Conservation (phyloP, 768 basidiomycete species). For the Leccinum ochraceum region DNA sequence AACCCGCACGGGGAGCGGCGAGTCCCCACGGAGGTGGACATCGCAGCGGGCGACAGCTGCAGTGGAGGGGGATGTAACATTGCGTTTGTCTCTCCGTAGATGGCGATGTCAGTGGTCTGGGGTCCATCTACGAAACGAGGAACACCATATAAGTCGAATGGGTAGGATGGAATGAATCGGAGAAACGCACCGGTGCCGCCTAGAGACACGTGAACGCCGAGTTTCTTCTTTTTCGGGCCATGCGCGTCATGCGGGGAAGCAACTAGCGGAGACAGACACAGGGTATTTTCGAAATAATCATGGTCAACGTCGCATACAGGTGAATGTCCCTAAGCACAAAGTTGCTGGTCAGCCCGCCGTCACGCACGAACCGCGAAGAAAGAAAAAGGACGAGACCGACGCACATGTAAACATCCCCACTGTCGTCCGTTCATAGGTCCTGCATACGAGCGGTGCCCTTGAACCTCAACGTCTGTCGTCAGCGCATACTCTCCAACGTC, state of each 20-base stretch:
- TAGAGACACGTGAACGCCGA: slow-evolving; percentile 66
- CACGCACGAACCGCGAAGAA: not conserved
- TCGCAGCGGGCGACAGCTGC: slow-evolving; percentile 12
- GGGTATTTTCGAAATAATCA: slow-evolving; percentile 71
- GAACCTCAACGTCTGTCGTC: slow-evolving; percentile 61
- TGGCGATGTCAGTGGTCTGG: slow-evolving; percentile 67
- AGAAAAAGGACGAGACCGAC: slow-evolving; percentile 26
- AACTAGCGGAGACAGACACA: slow-evolving; percentile 51
- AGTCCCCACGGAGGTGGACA: slow-evolving; percentile 26
- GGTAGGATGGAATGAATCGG: not conserved
- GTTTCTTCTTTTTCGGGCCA: slow-evolving; percentile 39
- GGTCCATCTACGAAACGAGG: slow-evolving; percentile 51
- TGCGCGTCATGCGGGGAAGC: slow-evolving; percentile 22
- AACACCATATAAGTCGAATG: not conserved
- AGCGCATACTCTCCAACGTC: slow-evolving; percentile 79
- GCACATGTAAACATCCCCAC: slow-evolving; percentile 43
- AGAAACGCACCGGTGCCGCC: slow-evolving; percentile 58
- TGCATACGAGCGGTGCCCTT: slow-evolving; percentile 52
- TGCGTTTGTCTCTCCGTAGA: slow-evolving; percentile 42
- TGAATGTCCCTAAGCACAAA: slow-evolving; percentile 60
- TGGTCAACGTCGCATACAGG: slow-evolving; percentile 58
- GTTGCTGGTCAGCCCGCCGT: not conserved
- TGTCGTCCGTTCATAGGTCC: slow-evolving; percentile 61
- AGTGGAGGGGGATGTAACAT: slow-evolving; percentile 10
- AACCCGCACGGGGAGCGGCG: slow-evolving; percentile 45